Percentiles rank a stretch among this genome's conserved stretches.
These are phyloP conservation scores for Cutaneotrichosporon cavernicola DNA, from an alignment of 1,284 basidiomycete genomes.

Conservation along the genomic window DNA sequence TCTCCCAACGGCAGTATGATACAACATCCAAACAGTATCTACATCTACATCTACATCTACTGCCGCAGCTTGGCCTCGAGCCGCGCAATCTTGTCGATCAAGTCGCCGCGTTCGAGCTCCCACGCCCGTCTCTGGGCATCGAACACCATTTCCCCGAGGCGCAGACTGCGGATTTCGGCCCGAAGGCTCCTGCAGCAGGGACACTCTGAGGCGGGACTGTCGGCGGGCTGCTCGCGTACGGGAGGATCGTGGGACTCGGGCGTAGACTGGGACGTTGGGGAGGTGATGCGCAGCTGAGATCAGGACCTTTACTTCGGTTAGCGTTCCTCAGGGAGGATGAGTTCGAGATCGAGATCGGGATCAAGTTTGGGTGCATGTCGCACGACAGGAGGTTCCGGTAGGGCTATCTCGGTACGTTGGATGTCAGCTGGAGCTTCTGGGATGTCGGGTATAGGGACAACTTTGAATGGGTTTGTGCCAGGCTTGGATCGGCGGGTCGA, in stretches of 20 bases:
- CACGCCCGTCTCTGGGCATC: neutral
- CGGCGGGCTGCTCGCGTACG: neutral
- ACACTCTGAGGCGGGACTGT: neutral
- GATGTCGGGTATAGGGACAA: neutral
- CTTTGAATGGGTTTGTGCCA: neutral
- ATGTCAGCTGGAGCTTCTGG: too few species aligned
- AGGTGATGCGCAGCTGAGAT: neutral
- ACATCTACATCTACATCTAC: too few species aligned
- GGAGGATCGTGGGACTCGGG: neutral
- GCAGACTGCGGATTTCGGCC: neutral
- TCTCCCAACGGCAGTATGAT: neutral
- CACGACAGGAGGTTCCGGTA: too few species aligned
- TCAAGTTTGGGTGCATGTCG: neutral
- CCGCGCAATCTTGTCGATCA: neutral
- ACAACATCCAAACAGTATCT: conserved; percentile 1
- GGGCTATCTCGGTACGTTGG: too few species aligned
- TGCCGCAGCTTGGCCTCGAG: neutral
- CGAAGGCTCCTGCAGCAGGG: neutral
- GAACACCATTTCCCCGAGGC: neutral
- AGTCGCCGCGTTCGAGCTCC: neutral
- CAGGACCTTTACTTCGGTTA: neutral
- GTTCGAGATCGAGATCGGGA: neutral
- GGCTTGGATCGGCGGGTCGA: neutral
- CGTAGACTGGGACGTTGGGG: neutral
- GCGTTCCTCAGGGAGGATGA: neutral